A percentile compares a stretch with the other conserved stretches of the same genome.
Conservation (phyloP, 139 green algal genomes). For the Pseudopediastrum boryanum region DNA sequence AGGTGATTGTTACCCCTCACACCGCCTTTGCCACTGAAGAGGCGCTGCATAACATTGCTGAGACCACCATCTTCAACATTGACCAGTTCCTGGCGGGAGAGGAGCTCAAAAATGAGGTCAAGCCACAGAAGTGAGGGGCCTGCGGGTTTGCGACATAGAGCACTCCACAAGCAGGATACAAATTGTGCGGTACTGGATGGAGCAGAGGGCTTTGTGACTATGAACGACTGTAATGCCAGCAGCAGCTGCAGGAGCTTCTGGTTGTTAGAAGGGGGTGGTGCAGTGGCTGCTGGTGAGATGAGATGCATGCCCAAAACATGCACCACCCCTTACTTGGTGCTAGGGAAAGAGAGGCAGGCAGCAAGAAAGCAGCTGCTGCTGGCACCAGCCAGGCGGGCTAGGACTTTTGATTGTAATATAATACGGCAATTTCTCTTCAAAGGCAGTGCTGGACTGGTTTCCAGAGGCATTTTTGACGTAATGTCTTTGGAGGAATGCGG, state of each 20-base stretch:
- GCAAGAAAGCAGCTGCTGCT: too few species aligned
- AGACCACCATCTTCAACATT: slow-evolving; percentile 72
- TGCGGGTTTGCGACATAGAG: neutral
- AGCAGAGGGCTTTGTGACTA: neutral
- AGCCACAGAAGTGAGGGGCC: neutral
- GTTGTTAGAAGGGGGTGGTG: neutral
- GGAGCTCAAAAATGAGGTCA: slow-evolving; percentile 3
- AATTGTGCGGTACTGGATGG: neutral
- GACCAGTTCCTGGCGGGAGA: slow-evolving; percentile 15
- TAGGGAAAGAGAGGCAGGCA: too few species aligned
- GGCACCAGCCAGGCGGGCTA: too few species aligned
- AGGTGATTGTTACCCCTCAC: slow-evolving; percentile 66
- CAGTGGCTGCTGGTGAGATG: neutral
- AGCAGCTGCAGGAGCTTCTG: neutral
- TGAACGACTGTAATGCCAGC: neutral
- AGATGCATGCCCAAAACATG: neutral
- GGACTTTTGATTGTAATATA: too few species aligned
- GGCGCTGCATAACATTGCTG: slow-evolving; percentile 74
- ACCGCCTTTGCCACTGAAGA: slow-evolving; percentile 83
- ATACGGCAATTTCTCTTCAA: too few species aligned
- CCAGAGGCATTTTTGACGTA: too few species aligned
- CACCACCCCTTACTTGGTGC: too few species aligned
- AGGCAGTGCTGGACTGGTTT: too few species aligned
- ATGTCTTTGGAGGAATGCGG: too few species aligned
- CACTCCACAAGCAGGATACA: neutral